Base-by-base conservation (phyloP, 257 asterid genomes). In the Penstemon eatonii region DNA sequence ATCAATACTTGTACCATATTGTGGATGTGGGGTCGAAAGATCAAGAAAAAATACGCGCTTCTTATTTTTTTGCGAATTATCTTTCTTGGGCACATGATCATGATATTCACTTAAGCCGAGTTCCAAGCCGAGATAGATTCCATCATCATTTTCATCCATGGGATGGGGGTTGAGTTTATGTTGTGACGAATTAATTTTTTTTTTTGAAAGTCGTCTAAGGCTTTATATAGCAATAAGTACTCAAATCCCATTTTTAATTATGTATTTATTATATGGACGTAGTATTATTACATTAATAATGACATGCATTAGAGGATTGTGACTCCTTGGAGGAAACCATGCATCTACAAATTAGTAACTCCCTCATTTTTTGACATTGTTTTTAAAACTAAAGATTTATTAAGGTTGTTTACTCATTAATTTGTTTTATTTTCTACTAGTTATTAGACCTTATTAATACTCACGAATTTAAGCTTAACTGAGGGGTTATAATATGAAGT, bases 281-380 rank as follows among this genome's bases (percentile, higher is more conserved):
- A 15, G 18, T 15, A 15, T 0, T 15, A 0, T 68, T 60, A 12
- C 59, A 33, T 67, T 56, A 74, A 78, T 73, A 63, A 70, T 66
- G 76, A 52, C 50, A 74, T 75, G 73, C 77, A 75, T 79, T 74
- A 74, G 18, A 15, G 79, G 75, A 67, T 8, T 52, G 63, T 68
- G 80, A 70, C 60, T 71, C 75, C 66, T 70, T 43, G 53, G 75
- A 70, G 72, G 80, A 78, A 67, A 74, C 80, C 75, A 68, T 39
- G 59, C 47, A 65, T 25, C 3, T 25, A 25, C 33, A 41, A 36
- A 25, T 25, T 15, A 15, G 18, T 15, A 60, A 60, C 65, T 60
- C 65, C 65, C 43, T 18, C 18, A 25, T 25, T 25, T 25, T 25
- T 25, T 25, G 33, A 25, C 33, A 25, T 25, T 25, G 33, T 25